These are phyloP conservation scores for Sporothrix dimorphospora DNA, from an alignment of 2,329 filamentous ascomycete genomes.

Conservation along the genomic window DNA sequence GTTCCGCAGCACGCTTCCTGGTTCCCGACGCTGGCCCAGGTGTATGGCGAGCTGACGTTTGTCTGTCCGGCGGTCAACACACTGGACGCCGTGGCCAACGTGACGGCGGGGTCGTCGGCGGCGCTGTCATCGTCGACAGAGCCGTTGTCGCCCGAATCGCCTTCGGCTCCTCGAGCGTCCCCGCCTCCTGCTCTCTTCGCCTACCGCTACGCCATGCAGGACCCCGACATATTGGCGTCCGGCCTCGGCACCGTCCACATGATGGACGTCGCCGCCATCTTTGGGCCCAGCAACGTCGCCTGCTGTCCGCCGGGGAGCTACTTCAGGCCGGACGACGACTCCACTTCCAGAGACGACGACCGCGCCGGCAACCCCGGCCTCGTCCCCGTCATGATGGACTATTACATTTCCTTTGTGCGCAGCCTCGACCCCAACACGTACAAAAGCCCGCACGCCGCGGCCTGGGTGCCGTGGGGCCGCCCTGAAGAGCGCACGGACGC, in stretches of 20 bases:
- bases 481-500: not conserved
- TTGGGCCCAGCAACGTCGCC: constrained; percentile 48
- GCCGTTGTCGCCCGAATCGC: no score
- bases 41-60: constrained; percentile 53
- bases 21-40: constrained; percentile 48
- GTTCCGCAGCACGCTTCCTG: constrained; percentile 47
- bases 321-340: constrained; percentile 45
- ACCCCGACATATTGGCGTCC: constrained; percentile 40
- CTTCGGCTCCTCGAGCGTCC: no score
- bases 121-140: no score
- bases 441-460: constrained; percentile 42
- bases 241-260: constrained; percentile 55
- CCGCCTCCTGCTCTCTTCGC: constrained; percentile 42
- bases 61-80: constrained; percentile 49
- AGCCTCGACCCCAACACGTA: constrained; percentile 49
- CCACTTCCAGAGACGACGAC: not conserved
- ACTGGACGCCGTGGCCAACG: constrained; percentile 41
- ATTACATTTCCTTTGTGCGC: constrained; percentile 55
- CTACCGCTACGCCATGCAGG: constrained; percentile 55
- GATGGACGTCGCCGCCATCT: constrained; percentile 53
- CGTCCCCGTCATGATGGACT: constrained; percentile 53
- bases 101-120: not conserved
- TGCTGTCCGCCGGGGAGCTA: constrained; percentile 41
- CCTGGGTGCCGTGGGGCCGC: constrained; percentile 47
- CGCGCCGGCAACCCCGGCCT: constrained; percentile 49